Evolutionary conservation across 2,329 filamentous ascomycete species (phyloP).

Genomic region (Apiospora sp.): DNA sequence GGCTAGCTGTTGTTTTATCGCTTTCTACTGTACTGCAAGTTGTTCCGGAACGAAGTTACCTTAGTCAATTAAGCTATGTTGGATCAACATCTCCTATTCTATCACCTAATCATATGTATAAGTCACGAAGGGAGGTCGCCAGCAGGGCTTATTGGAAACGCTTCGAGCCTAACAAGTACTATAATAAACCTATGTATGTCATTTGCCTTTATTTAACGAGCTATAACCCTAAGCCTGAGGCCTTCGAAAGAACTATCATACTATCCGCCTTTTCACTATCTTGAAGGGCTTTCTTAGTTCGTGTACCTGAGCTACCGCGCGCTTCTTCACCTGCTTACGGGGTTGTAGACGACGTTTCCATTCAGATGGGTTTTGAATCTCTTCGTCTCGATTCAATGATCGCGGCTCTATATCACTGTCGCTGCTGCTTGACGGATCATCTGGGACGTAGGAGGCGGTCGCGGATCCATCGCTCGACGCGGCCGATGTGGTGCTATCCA

Average conservation of each 20-base stretch:
- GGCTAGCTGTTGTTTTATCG: too few species aligned
- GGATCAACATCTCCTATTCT: background rate
- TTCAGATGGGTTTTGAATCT: background rate
- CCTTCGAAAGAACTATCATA: background rate
- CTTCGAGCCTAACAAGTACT: too few species aligned
- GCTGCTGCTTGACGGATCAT: background rate
- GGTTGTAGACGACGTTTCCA: background rate
- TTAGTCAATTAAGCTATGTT: background rate
- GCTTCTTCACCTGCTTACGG: background rate
- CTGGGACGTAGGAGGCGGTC: background rate
- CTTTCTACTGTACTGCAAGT: background rate
- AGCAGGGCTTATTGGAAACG: background rate
- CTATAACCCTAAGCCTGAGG: background rate
- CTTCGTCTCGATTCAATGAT: background rate
- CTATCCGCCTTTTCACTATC: slow-evolving; percentile 1
- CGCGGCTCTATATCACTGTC: background rate
- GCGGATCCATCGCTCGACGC: background rate
- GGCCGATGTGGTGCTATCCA: background rate
- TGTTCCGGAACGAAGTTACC: background rate
- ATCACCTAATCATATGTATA: background rate
- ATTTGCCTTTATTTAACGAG: background rate
- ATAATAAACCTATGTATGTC: background rate
- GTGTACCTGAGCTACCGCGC: background rate
- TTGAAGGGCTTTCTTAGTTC: background rate
- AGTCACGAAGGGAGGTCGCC: background rate